A percentile compares a stretch with the other conserved stretches of the same genome.
phyloP scores from a whole-genome alignment of 2,329 filamentous ascomycete species.

The Geosmithia morbida region DNA sequence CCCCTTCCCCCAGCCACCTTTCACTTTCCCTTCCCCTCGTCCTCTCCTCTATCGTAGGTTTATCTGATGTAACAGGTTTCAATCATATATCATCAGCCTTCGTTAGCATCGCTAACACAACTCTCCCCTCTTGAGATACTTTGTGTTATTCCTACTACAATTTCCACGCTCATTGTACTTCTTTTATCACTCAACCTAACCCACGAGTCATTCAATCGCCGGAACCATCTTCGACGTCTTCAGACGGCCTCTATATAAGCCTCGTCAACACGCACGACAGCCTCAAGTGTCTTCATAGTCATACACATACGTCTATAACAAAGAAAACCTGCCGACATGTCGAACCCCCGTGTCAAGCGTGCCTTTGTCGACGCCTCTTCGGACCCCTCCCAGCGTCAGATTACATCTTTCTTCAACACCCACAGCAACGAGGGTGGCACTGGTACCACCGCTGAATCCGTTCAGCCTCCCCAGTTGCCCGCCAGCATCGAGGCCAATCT shows the following conservation, averaged over 20 bases:
- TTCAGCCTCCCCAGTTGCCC: constrained; percentile 38
- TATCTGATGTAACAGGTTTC: not conserved
- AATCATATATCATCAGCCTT: not conserved
- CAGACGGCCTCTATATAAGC: not conserved
- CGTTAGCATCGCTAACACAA: not conserved
- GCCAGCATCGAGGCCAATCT: constrained; percentile 62
- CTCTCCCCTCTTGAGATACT: constrained; percentile 1
- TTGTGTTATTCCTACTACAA: not conserved
- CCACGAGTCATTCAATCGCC: not conserved
- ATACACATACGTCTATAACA: not conserved
- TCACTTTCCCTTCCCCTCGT: not conserved
- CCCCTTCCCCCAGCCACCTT: not conserved
- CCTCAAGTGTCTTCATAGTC: not conserved
- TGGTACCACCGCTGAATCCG: constrained; percentile 12
- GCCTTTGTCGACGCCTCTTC: constrained; percentile 45
- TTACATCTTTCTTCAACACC: constrained; percentile 45
- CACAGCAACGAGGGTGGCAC: constrained; percentile 17
- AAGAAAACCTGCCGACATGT: constrained; percentile 20
- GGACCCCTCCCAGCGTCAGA: constrained; percentile 44
- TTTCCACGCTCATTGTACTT: not conserved
- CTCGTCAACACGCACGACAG: not conserved
- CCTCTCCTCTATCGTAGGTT: not conserved
- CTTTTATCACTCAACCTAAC: not conserved
- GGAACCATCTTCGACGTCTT: not conserved
- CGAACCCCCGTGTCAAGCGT: constrained; percentile 41